These are phyloP conservation scores for Chenopodium album DNA, from an alignment of 148 eudicot genomes.

Conservation along the genomic window DNA sequence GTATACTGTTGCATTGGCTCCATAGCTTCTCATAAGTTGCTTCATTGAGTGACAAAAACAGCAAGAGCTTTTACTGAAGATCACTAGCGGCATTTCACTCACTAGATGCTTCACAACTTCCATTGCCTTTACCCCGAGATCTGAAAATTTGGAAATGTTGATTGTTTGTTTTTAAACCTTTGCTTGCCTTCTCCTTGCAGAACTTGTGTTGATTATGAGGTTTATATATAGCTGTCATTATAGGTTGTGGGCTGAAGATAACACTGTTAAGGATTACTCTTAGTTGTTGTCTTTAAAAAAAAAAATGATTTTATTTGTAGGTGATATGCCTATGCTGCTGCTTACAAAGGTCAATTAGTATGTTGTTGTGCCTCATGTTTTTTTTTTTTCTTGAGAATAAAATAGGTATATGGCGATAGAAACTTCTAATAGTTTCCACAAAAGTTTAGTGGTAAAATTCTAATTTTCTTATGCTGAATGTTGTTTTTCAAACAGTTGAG, in stretches of 20 bases:
- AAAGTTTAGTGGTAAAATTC: slow-evolving; percentile 4
- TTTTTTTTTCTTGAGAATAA: slow-evolving; percentile 11
- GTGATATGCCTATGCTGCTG: slow-evolving; percentile 17
- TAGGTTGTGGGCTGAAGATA: not conserved
- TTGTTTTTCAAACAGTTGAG: slow-evolving; percentile 17
- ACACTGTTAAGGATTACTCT: slow-evolving; percentile 25
- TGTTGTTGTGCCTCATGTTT: not conserved
- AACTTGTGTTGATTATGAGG: slow-evolving; percentile 6
- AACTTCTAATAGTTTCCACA: not conserved
- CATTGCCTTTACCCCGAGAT: slow-evolving; percentile 27
- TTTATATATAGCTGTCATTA: slow-evolving; percentile 33
- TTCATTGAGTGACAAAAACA: slow-evolving; percentile 64
- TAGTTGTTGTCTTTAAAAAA: not conserved
- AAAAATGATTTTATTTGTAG: not conserved
- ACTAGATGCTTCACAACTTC: slow-evolving; percentile 41
- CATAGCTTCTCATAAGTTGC: slow-evolving; percentile 59
- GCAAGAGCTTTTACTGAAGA: slow-evolving; percentile 73
- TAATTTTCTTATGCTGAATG: not conserved
- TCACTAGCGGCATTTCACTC: slow-evolving; percentile 59
- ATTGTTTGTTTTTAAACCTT: not conserved
- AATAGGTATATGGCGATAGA: slow-evolving; percentile 16
- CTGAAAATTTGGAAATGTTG: not conserved
- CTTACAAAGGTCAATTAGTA: not conserved
- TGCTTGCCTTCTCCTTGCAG: slow-evolving; percentile 16
- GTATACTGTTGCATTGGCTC: slow-evolving; percentile 57